phyloP scores from a whole-genome alignment of 2,329 filamentous ascomycete species.

The Fusarium foetens region DNA sequence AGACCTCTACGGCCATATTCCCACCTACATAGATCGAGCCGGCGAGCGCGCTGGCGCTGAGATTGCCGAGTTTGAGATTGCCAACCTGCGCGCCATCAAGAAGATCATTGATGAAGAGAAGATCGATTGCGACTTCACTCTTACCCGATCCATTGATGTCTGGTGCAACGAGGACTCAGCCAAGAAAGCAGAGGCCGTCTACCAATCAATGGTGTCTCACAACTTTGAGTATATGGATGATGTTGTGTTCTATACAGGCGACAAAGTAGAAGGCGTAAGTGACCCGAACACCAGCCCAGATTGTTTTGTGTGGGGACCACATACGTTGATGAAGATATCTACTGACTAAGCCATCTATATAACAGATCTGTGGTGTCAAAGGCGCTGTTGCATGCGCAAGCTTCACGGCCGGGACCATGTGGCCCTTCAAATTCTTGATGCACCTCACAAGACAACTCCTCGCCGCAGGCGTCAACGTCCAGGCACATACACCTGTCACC shows the following conservation, averaged over 20 bases:
- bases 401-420: neutral
- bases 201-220: neutral
- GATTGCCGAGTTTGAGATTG: constrained; percentile 6
- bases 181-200: constrained; percentile 1
- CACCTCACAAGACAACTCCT: constrained; percentile 49
- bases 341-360: neutral
- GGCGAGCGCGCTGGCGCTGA: neutral
- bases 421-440: constrained; percentile 29
- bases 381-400: constrained; percentile 8
- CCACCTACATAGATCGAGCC: constrained; percentile 1
- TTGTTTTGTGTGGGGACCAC: neutral
- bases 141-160: constrained; percentile 1
- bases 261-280: constrained; percentile 7
- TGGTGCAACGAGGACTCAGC: constrained; percentile 3
- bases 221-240: constrained; percentile 11
- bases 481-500: constrained; percentile 1
- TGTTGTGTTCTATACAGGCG: constrained; percentile 3
- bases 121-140: constrained; percentile 7
- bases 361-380: constrained; percentile 4
- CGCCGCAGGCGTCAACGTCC: neutral
- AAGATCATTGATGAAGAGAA: constrained; percentile 8
- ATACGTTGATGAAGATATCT: accelerated
- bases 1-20: neutral
- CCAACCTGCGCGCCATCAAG: neutral
- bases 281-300: too few relatives aligned